Conservation (phyloP, 176 grass and related monocot species). For the Elymus sibiricus region DNA sequence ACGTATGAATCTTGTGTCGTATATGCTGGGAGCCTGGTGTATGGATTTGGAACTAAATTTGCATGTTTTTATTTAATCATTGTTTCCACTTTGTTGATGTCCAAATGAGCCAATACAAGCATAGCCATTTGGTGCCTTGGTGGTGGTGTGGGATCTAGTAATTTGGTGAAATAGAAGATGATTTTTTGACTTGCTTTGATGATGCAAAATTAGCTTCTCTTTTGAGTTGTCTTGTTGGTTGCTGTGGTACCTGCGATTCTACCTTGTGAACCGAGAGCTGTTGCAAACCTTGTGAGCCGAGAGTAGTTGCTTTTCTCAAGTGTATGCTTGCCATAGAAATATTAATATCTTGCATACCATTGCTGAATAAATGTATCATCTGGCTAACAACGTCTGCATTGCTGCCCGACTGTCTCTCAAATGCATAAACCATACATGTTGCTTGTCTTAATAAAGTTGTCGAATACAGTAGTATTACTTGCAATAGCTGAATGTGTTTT, state of each 20-base stretch:
- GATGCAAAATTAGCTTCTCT: neutral
- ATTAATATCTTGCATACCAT: neutral
- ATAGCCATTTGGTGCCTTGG: neutral
- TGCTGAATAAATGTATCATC: neutral
- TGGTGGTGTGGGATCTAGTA: neutral
- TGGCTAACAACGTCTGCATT: neutral
- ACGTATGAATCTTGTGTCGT: conserved; percentile 8
- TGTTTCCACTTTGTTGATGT: neutral
- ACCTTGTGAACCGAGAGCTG: neutral
- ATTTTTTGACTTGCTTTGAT: neutral
- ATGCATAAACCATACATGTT: neutral
- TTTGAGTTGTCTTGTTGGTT: neutral
- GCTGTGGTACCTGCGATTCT: neutral
- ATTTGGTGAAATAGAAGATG: neutral
- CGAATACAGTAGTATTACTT: neutral
- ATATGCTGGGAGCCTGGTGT: neutral
- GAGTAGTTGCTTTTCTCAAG: neutral
- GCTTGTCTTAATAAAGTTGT: neutral
- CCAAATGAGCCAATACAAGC: neutral
- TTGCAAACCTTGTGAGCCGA: neutral
- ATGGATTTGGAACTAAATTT: neutral
- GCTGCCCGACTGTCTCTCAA: neutral
- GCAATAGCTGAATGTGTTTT: neutral
- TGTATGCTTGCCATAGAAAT: neutral
- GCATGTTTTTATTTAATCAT: neutral